Evolutionary conservation across 257 asterid genomes (phyloP), one percentile per base, ranked within the genome.

Genomic region (Fraxinus quadrangulata): DNA sequence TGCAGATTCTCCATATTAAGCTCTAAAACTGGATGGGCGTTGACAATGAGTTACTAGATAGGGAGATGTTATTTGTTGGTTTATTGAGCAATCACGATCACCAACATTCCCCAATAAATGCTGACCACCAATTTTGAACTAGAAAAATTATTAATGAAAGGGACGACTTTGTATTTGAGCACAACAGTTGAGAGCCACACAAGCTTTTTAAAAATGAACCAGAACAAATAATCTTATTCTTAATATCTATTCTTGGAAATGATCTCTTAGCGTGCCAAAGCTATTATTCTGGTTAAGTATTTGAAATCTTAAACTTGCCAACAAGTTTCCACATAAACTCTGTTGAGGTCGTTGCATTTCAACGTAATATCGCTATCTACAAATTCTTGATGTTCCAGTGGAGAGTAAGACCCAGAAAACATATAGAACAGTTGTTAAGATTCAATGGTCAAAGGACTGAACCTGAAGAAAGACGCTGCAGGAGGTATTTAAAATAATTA

Each of bases 391-490:
- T 33, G 45, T 33, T 23, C 45, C 26, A 49, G 14, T 72, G 61
- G 16, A 51, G 47, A 61, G 49, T 24, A 39, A 11, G 40, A 24
- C 65, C 33, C 2, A 63, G 69, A 63, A 63, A 56, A 23, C 59
- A 37, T 54, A 37, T 26, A 37, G 31, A 45, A 40, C 34, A 40
- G 54, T 69, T 17, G 61, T 36, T 4, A 30, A 70, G 23, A 12
- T 49, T 16, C 36, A 21, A 74, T 73, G 45, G 56, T 33, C 39
- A 79, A 72, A 67, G 67, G 80, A 13, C 78, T 63, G 59, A 21
- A 90, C 96, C 96, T 56, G 96, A 80, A 80, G 90, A 85, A 23
- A 90, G 91, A 68, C 90, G 89, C 76, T 84, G 84, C 74, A 90
- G 80, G 73, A 90, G 92, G 85, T 87, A 78, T 68, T 74, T 75